Base-by-base conservation (phyloP, 345 rosid species). In the Erysimum cheiranthoides region DNA sequence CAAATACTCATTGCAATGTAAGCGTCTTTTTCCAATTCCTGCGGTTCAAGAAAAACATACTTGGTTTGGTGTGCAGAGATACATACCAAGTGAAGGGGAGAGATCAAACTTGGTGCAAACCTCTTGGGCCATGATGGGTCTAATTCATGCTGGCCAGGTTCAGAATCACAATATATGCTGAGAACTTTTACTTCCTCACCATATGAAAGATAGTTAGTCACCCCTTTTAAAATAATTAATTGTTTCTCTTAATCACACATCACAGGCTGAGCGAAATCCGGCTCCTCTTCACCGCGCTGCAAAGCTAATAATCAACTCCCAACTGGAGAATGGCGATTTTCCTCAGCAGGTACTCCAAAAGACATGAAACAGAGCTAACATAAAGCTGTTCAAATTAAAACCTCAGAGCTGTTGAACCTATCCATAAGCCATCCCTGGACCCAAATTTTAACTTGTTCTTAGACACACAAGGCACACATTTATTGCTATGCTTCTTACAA, bases 251-350 rank as follows among this genome's bases (percentile, higher is more conserved):
- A n/a, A 30, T 62, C 39, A 25, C 51, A 63, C 12, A 42, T 66
- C 21, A 64, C 61, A 86, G 89, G 87, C 80, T 13, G 88, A 86
- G 65, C 70, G 86, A 78, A 87, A 88, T 62, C 85, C 88, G 0
- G 71, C 73, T 36, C 90, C 96, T 34, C 78, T 90, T 60, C 92
- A 87, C 68, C 83, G 79, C 0, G 93, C 85, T 32, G 92, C 89
- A 10, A 90, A 83, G 42, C 63, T 89, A 66, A 31, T 90, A 36
- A 89, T 89, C 79, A 90, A 89, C 73, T 87, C 90, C 8, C 92
- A 90, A 66, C 51, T 78, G 14, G 90, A 86, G 54, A 74, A 82
- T 16, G 96, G 96, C 2, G 88, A 85, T 75, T 90, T 85, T 45
- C 92, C 96, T 25, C 87, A 85, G 46, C 80, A 85, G 89, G 89